Conservation (phyloP, 2,329 filamentous ascomycete genomes). For the Aureobasidium leucospermi region DNA sequence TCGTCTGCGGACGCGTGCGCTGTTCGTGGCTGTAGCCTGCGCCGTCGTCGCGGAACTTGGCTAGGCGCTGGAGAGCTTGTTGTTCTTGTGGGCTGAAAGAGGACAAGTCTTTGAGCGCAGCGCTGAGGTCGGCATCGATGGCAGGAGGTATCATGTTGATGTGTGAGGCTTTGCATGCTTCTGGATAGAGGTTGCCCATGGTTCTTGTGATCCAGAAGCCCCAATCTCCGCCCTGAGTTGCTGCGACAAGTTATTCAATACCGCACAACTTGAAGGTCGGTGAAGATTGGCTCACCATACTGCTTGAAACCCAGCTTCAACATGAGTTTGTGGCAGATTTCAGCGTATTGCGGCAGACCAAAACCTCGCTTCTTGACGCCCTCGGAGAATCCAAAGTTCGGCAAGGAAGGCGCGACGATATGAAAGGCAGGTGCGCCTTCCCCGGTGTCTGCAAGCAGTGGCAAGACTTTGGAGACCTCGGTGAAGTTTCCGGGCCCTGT, state of each 20-base stretch:
- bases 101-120: constrained; percentile 50
- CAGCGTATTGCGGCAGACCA: constrained; percentile 52
- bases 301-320: constrained; percentile 55
- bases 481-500: constrained; percentile 57
- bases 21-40: constrained; percentile 54
- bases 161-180: constrained; percentile 52
- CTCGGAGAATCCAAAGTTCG: constrained; percentile 49
- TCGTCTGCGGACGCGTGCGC: constrained; percentile 62
- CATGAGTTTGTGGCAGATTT: constrained; percentile 63
- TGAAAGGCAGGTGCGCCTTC: constrained; percentile 41
- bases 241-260: constrained; percentile 9
- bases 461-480: constrained; percentile 57
- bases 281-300: constrained; percentile 37
- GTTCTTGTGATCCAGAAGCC: constrained; percentile 58
- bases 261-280: too few species aligned
- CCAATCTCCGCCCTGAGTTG: constrained; percentile 62
- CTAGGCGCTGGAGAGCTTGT: constrained; percentile 43
- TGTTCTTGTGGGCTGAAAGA: constrained; percentile 48
- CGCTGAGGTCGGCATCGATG: constrained; percentile 42
- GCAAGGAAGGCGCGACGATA: constrained; percentile 47
- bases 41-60: constrained; percentile 53
- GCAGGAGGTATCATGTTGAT: constrained; percentile 51
- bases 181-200: constrained; percentile 53
- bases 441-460: constrained; percentile 47
- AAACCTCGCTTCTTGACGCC: constrained; percentile 48